Base-by-base conservation (phyloP, 768 basidiomycete species). In the Nidularia pulvinata region DNA sequence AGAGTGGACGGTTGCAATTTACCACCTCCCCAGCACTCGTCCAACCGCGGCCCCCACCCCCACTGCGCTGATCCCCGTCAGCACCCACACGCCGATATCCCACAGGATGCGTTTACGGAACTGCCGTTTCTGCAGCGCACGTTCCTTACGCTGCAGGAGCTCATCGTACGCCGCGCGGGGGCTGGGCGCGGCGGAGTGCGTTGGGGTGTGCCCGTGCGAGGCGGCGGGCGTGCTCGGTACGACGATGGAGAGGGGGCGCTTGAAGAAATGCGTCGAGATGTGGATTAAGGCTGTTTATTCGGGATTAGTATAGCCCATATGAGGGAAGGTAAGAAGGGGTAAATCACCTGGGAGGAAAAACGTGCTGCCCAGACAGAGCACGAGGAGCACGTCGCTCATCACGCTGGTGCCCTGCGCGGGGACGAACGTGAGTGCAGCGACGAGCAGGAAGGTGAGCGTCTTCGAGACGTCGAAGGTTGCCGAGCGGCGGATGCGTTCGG, bases 131-230 rank as follows among this genome's bases (percentile, higher is more conserved):
- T 97, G 95, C 55, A 98, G 71, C 42, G 85, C 85, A 46, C 84
- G 76, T 69, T 98, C 95, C 72, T 98, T 98, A 56, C 90, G 79
- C 60, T 90, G 84, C 33, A 98, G 72, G 19, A 98, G 82, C 53
- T 89, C 86, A 62, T 91, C 89, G 16, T 75, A 69, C 11, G 74
- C 68, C 39, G 75, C 45, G 42, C 57, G 53, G 19, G 55, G 60
- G 49, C 37, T 54, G 25, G 33, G 48, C 53, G 34, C 61, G 37
- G 56, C n/a, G n/a, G 60, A 46, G 50, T 34, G 52, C 13, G 51
- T 61, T 11, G 57, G 54, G 25, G 57, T 62, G 11, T 52, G 52
- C 55, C 48, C 55, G 3, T 11, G 49, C 10, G 56, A 55, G 39
- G 59, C 59, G 16, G 59, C 64, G 2, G 73, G 73, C 39, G 65